Evolutionary conservation across 2,329 filamentous ascomycete genomes (phyloP).

Genomic region (Talaromyces sp.): DNA sequence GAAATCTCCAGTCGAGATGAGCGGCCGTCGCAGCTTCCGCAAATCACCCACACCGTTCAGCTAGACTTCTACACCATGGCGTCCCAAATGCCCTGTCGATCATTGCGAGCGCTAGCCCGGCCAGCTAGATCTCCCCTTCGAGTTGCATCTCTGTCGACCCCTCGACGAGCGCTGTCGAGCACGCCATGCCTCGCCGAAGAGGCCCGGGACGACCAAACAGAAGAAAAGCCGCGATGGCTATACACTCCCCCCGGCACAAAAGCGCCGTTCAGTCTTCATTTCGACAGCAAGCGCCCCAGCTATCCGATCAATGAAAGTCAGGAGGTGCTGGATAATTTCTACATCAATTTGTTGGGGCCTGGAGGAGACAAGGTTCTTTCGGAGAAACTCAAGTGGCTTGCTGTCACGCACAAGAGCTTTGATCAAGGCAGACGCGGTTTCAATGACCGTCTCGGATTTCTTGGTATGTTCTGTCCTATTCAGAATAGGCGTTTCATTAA

Average conservation of each 20-base stretch:
- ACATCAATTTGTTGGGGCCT: constrained; percentile 68
- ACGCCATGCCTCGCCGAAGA: constrained; percentile 18
- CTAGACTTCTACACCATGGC: constrained; percentile 35
- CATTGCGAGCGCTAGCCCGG: constrained; percentile 31
- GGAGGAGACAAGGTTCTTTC: constrained; percentile 69
- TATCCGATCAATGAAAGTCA: constrained; percentile 73
- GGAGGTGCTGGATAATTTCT: constrained; percentile 68
- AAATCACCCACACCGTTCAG: neutral
- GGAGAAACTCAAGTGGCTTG: constrained; percentile 94
- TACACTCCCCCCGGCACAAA: constrained; percentile 66
- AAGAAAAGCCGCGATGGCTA: constrained; percentile 59
- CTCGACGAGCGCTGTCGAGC: constrained; percentile 24
- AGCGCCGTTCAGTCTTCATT: constrained; percentile 52
- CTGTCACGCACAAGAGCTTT: constrained; percentile 96
- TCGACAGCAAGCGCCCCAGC: constrained; percentile 25
- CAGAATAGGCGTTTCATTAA: neutral
- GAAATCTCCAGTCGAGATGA: neutral
- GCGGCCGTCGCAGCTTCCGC: neutral
- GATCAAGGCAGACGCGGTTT: constrained; percentile 91
- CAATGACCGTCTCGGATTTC: constrained; percentile 86
- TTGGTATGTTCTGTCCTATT: constrained; percentile 54
- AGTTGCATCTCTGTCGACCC: constrained; percentile 12
- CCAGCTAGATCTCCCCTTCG: constrained; percentile 18
- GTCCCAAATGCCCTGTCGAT: constrained; percentile 41
- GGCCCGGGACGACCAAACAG: constrained; percentile 22